Evolutionary conservation across 495 filamentous ascomycete species (phyloP).

Genomic region (Podospora conica): DNA sequence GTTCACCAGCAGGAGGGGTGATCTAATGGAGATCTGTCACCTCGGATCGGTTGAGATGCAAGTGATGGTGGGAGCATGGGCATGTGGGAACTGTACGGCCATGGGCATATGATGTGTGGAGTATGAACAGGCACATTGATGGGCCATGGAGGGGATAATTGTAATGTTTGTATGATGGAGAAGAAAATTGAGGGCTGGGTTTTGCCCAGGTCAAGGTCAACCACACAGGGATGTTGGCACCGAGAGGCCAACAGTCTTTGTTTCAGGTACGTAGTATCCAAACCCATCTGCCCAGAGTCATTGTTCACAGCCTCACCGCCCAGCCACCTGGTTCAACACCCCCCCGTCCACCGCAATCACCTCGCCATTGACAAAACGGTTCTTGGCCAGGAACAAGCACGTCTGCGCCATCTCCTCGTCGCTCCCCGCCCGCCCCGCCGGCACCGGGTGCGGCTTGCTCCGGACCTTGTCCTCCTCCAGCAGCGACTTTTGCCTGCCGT

Average conservation of each 20-base stretch:
- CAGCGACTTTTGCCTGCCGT: conserved; percentile 40
- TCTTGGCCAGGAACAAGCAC: conserved; percentile 52
- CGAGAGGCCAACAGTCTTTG: no score
- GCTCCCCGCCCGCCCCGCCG: conserved; percentile 45
- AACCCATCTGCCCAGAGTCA: no score
- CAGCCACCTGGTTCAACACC: conserved; percentile 32
- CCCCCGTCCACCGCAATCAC: conserved; percentile 57
- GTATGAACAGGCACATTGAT: no score
- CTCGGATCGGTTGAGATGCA: not conserved
- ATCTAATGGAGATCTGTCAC: not conserved
- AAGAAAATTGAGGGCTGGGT: no score
- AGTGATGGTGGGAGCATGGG: not conserved
- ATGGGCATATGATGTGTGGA: no score
- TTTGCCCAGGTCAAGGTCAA: no score
- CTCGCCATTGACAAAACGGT: conserved; percentile 56
- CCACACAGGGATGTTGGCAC: no score
- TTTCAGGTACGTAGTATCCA: no score
- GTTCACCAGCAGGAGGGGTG: not conserved
- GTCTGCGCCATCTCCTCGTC: conserved; percentile 54
- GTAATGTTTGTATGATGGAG: no score
- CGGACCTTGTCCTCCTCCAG: conserved; percentile 44
- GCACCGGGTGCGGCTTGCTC: conserved; percentile 45
- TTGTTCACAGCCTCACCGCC: not conserved
- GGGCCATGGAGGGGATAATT: no score
- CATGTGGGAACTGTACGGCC: not conserved